Conservation (phyloP, 1,139 yeast genomes). For the Pichia sorboxylosa region DNA sequence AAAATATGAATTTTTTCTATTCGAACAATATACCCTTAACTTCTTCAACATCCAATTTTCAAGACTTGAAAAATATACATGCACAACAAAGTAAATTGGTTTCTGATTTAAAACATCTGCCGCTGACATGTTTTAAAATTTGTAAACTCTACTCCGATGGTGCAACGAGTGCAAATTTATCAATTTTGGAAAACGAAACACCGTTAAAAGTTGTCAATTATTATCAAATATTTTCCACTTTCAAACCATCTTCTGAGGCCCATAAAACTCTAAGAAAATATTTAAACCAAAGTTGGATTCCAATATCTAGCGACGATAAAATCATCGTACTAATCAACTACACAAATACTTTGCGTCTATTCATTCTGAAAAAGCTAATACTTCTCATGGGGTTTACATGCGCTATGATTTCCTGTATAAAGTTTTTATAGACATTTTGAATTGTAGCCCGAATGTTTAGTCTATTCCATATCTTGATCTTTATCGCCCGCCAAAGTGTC, state of each 20-base stretch:
- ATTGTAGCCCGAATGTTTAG: too few relatives aligned
- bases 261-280: conserved; percentile 1
- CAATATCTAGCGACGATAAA: conserved; percentile 4
- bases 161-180: conserved; percentile 2
- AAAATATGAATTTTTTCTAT: conserved; percentile 35
- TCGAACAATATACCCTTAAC: too few relatives aligned
- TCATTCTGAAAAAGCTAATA: not conserved
- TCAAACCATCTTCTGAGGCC: conserved; percentile 1
- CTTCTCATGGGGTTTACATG: not conserved
- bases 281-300: conserved; percentile 6
- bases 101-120: too few relatives aligned
- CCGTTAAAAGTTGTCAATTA: too few relatives aligned
- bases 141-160: conserved; percentile 32
- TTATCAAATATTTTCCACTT: conserved; percentile 3
- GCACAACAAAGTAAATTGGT: too few relatives aligned
- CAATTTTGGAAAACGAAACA: conserved; percentile 1
- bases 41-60: too few relatives aligned
- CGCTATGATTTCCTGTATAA: not conserved
- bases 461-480: conserved; percentile 1
- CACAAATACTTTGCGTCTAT: not conserved
- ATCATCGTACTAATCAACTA: conserved; percentile 4
- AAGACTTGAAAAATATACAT: too few relatives aligned
- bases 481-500: conserved; percentile 15
- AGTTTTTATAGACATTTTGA: not conserved
- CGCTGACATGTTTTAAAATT: conserved; percentile 27